Evolutionary conservation across 805 yeast species (phyloP).

Genomic region (Candida sonorensis): DNA sequence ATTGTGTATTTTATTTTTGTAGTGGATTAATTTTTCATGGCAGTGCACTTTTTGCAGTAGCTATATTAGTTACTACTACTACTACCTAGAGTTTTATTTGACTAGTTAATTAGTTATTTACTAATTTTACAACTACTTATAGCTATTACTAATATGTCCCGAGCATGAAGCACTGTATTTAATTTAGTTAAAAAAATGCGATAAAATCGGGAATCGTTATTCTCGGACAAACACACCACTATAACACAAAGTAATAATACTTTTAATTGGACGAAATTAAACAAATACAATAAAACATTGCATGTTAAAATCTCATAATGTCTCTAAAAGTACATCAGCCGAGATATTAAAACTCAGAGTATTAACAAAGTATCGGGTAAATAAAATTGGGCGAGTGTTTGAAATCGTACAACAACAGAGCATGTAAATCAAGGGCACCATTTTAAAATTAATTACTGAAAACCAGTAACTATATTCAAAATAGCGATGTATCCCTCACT

Average conservation of each 20-base stretch:
- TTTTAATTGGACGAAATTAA: constrained; percentile 3
- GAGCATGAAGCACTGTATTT: constrained; percentile 25
- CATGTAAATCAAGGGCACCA: constrained; percentile 4
- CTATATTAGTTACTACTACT: no score
- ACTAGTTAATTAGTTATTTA: no score
- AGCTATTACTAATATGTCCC: constrained; percentile 14
- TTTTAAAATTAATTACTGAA: constrained; percentile 1
- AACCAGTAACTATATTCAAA: not conserved
- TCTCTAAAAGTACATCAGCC: not conserved
- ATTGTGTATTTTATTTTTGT: no score
- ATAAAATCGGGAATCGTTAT: constrained; percentile 18
- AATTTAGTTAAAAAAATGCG: constrained; percentile 17
- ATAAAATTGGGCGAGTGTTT: constrained; percentile 1
- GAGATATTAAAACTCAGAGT: not conserved
- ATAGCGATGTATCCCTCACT: constrained; percentile 3
- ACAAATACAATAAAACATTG: constrained; percentile 1
- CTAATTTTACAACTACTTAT: no score
- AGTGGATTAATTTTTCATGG: no score
- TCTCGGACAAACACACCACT: constrained; percentile 15
- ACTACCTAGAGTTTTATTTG: not conserved
- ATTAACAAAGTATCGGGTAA: constrained; percentile 1
- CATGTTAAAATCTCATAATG: constrained; percentile 1
- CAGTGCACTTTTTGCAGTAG: no score
- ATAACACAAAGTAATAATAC: constrained; percentile 1
- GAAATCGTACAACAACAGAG: constrained; percentile 1